phyloP scores from a whole-genome alignment of 2,329 filamentous ascomycete genomes.

The Botryotinia globosa region DNA sequence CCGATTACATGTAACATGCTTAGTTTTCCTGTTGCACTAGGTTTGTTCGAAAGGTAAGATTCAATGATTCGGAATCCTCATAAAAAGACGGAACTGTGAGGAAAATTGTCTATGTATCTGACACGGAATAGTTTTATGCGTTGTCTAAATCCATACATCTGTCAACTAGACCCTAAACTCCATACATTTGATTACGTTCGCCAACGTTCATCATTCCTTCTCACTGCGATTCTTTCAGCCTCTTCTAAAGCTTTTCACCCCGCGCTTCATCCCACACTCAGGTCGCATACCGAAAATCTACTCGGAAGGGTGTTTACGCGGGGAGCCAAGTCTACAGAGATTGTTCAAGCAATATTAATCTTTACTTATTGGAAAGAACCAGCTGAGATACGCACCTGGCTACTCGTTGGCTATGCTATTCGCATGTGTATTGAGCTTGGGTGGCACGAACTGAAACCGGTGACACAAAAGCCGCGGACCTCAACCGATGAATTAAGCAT shows the following conservation, averaged over 20 bases:
- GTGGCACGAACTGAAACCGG: constrained; percentile 37
- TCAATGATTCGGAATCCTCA: too few species aligned
- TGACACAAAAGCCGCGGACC: constrained; percentile 18
- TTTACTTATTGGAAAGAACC: constrained; percentile 46
- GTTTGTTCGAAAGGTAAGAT: constrained; percentile 35
- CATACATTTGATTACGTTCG: constrained; percentile 42
- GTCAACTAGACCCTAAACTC: constrained; percentile 42
- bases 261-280: constrained; percentile 35
- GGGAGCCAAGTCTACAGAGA: constrained; percentile 42
- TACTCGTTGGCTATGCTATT: constrained; percentile 43
- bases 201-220: constrained; percentile 40
- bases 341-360: constrained; percentile 42
- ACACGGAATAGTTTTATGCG: constrained; percentile 39
- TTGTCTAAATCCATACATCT: constrained; percentile 43
- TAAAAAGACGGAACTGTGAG: not conserved
- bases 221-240: constrained; percentile 40
- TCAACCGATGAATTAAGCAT: not conserved
- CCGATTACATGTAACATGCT: constrained; percentile 36
- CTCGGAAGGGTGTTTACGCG: constrained; percentile 37
- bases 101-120: not conserved
- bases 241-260: constrained; percentile 42
- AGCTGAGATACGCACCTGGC: constrained; percentile 43
- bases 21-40: constrained; percentile 34
- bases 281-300: constrained; percentile 38
- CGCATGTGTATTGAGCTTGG: constrained; percentile 43